Conservation (phyloP, 176 grass and related monocot genomes). For the Musa beccarii region DNA sequence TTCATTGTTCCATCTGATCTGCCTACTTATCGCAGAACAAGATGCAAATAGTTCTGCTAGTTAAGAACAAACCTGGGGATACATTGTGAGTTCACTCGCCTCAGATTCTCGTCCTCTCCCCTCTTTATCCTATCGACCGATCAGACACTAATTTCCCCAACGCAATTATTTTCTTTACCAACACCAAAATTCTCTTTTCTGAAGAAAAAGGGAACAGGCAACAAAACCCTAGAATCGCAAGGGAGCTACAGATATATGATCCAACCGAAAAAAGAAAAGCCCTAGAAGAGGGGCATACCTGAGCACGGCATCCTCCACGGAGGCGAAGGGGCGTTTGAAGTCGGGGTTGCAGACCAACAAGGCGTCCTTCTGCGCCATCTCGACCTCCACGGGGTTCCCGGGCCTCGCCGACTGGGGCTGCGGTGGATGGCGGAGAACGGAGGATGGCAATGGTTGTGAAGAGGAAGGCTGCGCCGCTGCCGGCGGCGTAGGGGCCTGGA, state of each 20-base stretch:
- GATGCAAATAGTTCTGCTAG: neutral
- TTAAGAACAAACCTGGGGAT: neutral
- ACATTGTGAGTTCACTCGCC: neutral
- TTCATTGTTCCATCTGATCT: neutral
- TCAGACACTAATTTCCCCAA: neutral
- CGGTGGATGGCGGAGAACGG: constrained; percentile 22
- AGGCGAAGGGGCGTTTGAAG: constrained; percentile 69
- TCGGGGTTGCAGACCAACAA: constrained; percentile 85
- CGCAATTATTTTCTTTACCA: too few species aligned
- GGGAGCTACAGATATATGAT: neutral
- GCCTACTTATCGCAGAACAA: neutral
- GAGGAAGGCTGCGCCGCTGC: constrained; percentile 7
- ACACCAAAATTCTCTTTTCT: too few species aligned
- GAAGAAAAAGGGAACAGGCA: neutral
- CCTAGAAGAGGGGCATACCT: constrained; percentile 31
- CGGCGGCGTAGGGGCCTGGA: constrained; percentile 1
- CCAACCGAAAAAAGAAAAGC: neutral
- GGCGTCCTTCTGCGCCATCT: constrained; percentile 95
- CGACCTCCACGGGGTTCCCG: constrained; percentile 59
- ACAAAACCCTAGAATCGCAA: constrained; percentile 1
- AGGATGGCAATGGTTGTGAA: constrained; percentile 15
- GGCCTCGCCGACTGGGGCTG: constrained; percentile 27
- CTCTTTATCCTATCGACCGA: neutral
- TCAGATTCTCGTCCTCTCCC: neutral
- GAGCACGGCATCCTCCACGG: constrained; percentile 81